Conservation (phyloP, 2,329 filamentous ascomycete genomes). For the Ascocoryne sarcoides region DNA sequence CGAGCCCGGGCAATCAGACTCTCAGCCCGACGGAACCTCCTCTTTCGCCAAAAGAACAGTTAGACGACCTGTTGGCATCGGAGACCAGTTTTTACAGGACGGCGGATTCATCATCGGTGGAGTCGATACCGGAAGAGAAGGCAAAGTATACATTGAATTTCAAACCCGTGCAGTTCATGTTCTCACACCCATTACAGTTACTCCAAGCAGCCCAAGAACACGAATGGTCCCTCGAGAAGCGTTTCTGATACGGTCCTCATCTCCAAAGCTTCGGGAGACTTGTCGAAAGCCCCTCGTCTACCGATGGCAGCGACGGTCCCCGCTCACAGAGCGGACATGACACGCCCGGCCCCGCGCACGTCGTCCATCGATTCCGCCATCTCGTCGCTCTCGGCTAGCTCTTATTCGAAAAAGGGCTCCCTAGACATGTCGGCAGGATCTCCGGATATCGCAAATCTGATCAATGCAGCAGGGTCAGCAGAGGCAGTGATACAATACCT, state of each 20-base stretch:
- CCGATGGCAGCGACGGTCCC: slow-evolving; percentile 24
- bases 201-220: slow-evolving; percentile 18
- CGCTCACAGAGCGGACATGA: slow-evolving; percentile 24
- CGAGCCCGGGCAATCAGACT: too few relatives aligned
- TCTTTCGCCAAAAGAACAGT: slow-evolving; percentile 28
- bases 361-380: slow-evolving; percentile 92
- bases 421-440: slow-evolving; percentile 45
- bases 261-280: slow-evolving; percentile 18
- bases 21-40: slow-evolving; percentile 5
- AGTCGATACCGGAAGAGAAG: slow-evolving; percentile 14
- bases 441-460: slow-evolving; percentile 70
- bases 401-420: slow-evolving; percentile 48
- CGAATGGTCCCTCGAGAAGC: slow-evolving; percentile 27
- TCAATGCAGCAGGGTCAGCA: slow-evolving; percentile 77
- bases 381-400: slow-evolving; percentile 60
- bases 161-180: neutral
- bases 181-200: too few relatives aligned
- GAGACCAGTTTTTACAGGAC: slow-evolving; percentile 27
- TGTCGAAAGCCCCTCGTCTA: slow-evolving; percentile 14
- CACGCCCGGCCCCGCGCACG: slow-evolving; percentile 50
- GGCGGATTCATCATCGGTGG: slow-evolving; percentile 17
- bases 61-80: slow-evolving; percentile 29
- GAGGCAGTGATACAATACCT: slow-evolving; percentile 85
- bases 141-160: slow-evolving; percentile 17
- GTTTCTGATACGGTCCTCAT: slow-evolving; percentile 26